These are phyloP conservation scores for Suaeda aralocaspica DNA, from an alignment of 148 eudicot species.

Conservation along the genomic window DNA sequence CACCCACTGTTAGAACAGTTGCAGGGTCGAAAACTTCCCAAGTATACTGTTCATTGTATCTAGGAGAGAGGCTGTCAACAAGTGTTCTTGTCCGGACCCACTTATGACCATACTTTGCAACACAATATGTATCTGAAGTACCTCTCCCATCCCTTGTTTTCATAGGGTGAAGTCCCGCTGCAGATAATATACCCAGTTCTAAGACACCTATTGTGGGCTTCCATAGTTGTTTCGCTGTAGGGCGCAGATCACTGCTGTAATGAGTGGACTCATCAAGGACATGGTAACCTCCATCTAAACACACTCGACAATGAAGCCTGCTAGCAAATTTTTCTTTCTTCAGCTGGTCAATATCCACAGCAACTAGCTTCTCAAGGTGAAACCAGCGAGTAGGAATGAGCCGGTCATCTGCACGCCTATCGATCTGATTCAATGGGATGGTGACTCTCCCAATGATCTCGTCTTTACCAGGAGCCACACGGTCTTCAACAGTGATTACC, in stretches of 20 bases:
- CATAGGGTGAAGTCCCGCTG: conserved; percentile 90
- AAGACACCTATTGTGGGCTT: conserved; percentile 77
- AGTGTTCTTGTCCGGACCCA: conserved; percentile 92
- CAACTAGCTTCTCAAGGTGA: conserved; percentile 79
- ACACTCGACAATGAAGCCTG: conserved; percentile 73
- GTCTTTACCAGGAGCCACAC: conserved; percentile 92
- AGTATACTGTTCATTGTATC: conserved; percentile 93
- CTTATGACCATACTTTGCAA: conserved; percentile 92
- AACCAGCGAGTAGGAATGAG: conserved; percentile 88
- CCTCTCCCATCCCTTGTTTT: conserved; percentile 84
- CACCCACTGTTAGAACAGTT: conserved; percentile 86
- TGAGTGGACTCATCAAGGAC: conserved; percentile 96
- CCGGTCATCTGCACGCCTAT: conserved; percentile 86
- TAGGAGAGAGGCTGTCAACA: conserved; percentile 70
- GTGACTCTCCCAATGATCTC: conserved; percentile 84
- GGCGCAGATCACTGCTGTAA: conserved; percentile 89
- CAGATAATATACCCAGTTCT: conserved; percentile 80
- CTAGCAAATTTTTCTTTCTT: conserved; percentile 87
- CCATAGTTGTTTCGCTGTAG: conserved; percentile 94
- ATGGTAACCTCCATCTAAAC: conserved; percentile 98
- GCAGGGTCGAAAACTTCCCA: conserved; percentile 99
- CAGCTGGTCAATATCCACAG: conserved; percentile 73
- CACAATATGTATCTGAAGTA: conserved; percentile 94
- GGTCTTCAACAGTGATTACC: conserved; percentile 80
- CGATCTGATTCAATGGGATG: conserved; percentile 64